Evolutionary conservation across 495 filamentous ascomycete genomes (phyloP).

Genomic region (Trypethelium eluteriae): DNA sequence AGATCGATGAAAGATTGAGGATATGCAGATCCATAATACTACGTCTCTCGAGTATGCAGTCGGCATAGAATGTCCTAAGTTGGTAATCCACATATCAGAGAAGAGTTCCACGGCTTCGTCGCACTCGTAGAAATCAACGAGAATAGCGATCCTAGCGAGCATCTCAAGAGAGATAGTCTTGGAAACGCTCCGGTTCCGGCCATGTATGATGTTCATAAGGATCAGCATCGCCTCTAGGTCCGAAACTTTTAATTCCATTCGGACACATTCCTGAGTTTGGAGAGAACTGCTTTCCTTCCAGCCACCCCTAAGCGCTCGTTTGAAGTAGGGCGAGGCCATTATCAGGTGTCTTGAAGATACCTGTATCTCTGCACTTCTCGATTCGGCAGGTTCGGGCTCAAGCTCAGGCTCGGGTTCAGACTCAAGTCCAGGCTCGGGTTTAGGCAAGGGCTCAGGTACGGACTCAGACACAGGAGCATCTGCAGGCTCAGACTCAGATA

Average conservation of each 20-base stretch:
- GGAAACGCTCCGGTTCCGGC: constrained; percentile 38
- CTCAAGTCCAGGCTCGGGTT: neutral
- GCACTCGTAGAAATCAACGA: constrained; percentile 48
- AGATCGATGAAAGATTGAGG: constrained; percentile 33
- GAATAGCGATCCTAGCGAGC: constrained; percentile 43
- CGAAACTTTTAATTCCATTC: constrained; percentile 35
- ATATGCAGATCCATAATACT: constrained; percentile 37
- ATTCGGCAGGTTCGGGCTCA: neutral
- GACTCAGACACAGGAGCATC: too few species aligned
- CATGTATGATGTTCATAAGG: constrained; percentile 48
- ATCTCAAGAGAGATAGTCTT: constrained; percentile 37
- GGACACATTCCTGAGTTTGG: constrained; percentile 37
- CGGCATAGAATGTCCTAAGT: constrained; percentile 22
- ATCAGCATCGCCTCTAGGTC: constrained; percentile 42
- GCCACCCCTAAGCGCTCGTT: constrained; percentile 28
- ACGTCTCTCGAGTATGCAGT: constrained; percentile 28
- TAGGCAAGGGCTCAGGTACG: too few species aligned
- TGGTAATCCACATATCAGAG: constrained; percentile 40
- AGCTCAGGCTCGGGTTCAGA: neutral
- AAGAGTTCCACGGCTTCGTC: constrained; percentile 39
- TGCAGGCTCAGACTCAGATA: too few species aligned
- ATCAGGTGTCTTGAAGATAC: constrained; percentile 48
- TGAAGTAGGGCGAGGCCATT: constrained; percentile 44
- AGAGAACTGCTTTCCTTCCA: constrained; percentile 37
- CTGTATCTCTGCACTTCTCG: constrained; percentile 25